phyloP scores from a whole-genome alignment of 257 asterid genomes.

The Solanum habrochaites region DNA sequence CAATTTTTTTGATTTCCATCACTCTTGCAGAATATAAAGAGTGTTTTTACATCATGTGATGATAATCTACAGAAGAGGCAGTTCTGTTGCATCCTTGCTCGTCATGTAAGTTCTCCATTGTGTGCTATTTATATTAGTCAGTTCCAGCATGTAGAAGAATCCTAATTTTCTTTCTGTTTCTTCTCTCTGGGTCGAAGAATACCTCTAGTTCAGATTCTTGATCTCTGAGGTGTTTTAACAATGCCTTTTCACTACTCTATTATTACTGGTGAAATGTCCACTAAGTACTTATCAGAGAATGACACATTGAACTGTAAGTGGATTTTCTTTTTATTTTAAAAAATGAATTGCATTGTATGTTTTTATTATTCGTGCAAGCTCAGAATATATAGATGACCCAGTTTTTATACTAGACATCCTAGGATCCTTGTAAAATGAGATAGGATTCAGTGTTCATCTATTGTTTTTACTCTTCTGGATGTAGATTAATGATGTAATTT shows the following conservation, averaged over 20 bases:
- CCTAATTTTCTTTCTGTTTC: not conserved
- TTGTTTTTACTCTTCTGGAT: not conserved
- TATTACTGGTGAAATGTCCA: not conserved
- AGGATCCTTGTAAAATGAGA: not conserved
- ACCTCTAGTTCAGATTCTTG: not conserved
- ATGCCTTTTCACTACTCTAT: not conserved
- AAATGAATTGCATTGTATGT: not conserved
- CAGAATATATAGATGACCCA: not conserved
- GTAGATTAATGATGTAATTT: not conserved
- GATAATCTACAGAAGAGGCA: slow-evolving; percentile 57
- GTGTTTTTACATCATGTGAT: slow-evolving; percentile 42
- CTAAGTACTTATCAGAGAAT: not conserved
- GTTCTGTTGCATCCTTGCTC: slow-evolving; percentile 80
- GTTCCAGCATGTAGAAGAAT: not conserved
- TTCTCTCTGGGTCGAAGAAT: not conserved
- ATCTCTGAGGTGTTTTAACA: not conserved
- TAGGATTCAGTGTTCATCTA: not conserved
- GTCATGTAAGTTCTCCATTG: slow-evolving; percentile 55
- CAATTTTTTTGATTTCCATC: not conserved
- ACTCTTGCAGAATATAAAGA: slow-evolving; percentile 49
- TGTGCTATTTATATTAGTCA: not conserved
- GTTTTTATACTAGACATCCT: not conserved
- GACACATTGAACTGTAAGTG: not conserved
- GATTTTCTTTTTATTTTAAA: not conserved
- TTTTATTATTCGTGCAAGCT: not conserved